A percentile compares a stretch with the other conserved stretches of the same genome.
phyloP scores from a whole-genome alignment of 139 green algal species.

The Chlorella sp. region DNA sequence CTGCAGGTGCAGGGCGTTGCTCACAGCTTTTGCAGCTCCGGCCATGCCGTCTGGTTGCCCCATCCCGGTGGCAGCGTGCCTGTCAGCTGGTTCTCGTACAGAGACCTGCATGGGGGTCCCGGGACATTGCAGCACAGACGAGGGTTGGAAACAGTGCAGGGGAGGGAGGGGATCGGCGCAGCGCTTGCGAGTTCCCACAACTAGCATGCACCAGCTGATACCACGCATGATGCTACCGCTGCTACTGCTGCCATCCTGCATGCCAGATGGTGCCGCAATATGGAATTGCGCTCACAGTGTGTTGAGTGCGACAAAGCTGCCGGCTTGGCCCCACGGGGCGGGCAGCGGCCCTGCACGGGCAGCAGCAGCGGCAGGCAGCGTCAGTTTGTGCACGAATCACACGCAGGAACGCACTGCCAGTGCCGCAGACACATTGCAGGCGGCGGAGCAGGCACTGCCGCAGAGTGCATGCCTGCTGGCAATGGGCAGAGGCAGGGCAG shows the following conservation, averaged over 20 bases:
- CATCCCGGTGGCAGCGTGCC: not conserved
- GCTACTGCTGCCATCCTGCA: too few relatives aligned
- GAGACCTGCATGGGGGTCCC: not conserved
- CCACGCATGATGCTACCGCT: not conserved
- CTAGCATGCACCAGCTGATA: not conserved
- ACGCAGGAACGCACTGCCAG: not conserved
- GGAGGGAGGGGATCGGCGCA: not conserved
- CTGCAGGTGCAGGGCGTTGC: not conserved
- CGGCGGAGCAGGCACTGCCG: not conserved
- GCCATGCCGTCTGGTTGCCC: not conserved
- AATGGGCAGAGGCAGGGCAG: not conserved
- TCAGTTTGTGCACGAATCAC: not conserved
- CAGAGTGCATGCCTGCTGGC: not conserved
- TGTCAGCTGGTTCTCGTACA: not conserved
- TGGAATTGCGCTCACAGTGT: not conserved
- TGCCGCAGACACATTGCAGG: not conserved
- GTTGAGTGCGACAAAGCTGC: not conserved
- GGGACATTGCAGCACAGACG: not conserved
- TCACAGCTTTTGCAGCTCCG: slow-evolving; percentile 5
- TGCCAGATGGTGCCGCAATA: too few relatives aligned
- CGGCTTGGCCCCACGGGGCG: not conserved
- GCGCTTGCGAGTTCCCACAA: not conserved
- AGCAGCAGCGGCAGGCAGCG: not conserved
- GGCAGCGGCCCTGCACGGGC: not conserved
- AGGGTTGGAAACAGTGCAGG: not conserved